These are phyloP conservation scores for Serendipita indica DNA, from an alignment of 768 basidiomycete species.

Conservation along the genomic window DNA sequence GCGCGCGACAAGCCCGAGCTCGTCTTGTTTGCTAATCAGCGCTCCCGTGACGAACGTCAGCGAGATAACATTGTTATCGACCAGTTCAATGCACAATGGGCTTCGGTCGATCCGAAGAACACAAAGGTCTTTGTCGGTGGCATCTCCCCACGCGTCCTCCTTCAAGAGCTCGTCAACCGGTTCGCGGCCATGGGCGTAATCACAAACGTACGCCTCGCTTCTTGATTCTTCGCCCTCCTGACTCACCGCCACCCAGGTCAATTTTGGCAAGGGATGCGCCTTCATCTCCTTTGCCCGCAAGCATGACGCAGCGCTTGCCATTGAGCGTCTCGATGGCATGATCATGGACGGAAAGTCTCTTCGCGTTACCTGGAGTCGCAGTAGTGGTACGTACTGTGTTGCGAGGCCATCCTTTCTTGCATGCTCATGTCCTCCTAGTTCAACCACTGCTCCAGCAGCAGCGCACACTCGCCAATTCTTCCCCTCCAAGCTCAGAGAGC, in stretches of 20 bases:
- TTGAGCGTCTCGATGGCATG: not conserved
- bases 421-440: not conserved
- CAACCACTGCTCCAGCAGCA: conserved; percentile 2
- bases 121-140: conserved; percentile 4
- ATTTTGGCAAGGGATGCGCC: conserved; percentile 1
- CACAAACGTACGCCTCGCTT: not conserved
- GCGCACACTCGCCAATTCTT: not conserved
- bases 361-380: conserved; percentile 3
- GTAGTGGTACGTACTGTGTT: not conserved
- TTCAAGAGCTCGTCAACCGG: not conserved
- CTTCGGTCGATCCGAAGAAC: not conserved
- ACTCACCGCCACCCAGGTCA: not conserved
- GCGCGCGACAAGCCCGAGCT: not conserved
- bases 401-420: not conserved
- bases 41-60: not conserved
- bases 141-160: conserved; percentile 1
- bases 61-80: conserved; percentile 6
- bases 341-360: not conserved
- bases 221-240: not conserved
- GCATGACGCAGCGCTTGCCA: not conserved
- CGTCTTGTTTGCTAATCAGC: not conserved
- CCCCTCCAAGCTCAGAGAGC: not conserved
- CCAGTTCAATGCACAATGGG: conserved; percentile 1
- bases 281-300: conserved; percentile 6
- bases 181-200: not conserved